Percentiles rank a stretch among this genome's conserved stretches.
Conservation (phyloP, 352 stramenopile species). For the Pythium biforme region DNA sequence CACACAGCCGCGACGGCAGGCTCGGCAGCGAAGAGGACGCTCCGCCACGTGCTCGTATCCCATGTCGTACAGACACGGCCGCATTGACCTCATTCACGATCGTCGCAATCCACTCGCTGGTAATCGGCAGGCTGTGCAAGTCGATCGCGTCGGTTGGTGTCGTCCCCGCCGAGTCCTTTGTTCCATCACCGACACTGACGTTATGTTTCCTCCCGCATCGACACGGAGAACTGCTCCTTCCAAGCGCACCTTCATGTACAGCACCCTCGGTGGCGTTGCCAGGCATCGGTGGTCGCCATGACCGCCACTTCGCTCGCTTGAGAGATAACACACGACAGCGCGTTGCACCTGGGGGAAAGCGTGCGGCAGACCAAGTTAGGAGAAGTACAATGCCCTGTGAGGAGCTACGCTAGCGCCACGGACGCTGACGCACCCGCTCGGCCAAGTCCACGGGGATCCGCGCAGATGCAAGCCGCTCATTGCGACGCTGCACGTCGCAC, state of each 20-base stretch:
- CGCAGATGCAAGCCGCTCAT: slow-evolving; percentile 15
- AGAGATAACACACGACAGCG: background rate
- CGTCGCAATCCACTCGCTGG: slow-evolving; percentile 17
- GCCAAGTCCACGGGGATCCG: slow-evolving; percentile 21
- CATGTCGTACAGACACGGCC: background rate
- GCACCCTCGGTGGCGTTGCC: slow-evolving; percentile 5
- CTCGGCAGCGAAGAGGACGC: background rate
- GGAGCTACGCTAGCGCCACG: no score
- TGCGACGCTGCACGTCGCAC: slow-evolving; percentile 5
- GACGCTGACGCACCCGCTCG: slow-evolving; percentile 27
- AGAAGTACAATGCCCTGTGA: no score
- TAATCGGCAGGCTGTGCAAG: slow-evolving; percentile 11
- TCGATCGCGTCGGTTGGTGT: slow-evolving; percentile 6
- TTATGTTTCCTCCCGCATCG: background rate
- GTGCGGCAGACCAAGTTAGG: background rate
- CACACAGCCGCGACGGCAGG: slow-evolving; percentile 1
- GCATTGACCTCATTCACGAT: slow-evolving; percentile 14
- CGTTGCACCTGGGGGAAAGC: slow-evolving; percentile 4
- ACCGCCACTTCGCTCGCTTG: background rate
- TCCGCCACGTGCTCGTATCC: background rate
- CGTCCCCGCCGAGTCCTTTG: slow-evolving; percentile 1
- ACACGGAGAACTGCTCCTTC: no score
- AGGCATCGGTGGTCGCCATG: slow-evolving; percentile 12
- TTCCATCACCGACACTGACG: no score
- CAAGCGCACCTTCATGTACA: slow-evolving; percentile 26